Evolutionary conservation across 2,329 filamentous ascomycete species (phyloP).

Genomic region (Cytospora piceicola): DNA sequence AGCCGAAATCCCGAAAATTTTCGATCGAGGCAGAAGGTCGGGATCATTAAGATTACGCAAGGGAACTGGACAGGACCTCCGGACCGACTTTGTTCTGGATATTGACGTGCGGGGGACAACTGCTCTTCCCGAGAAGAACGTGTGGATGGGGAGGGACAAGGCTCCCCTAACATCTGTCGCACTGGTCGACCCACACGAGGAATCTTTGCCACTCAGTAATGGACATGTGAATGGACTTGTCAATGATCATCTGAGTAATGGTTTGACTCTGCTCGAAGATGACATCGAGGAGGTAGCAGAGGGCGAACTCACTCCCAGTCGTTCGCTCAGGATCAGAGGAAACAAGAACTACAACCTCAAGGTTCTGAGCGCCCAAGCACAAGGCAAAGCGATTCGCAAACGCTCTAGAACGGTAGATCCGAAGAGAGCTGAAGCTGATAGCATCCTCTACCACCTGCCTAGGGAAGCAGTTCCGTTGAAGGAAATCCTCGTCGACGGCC

Average conservation of each 20-base stretch:
- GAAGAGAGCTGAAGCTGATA: constrained; percentile 44
- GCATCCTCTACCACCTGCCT: constrained; percentile 51
- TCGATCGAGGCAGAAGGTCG: constrained; percentile 42
- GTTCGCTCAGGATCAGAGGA: constrained; percentile 53
- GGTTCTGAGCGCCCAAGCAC: constrained; percentile 59
- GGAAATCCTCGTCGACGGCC: constrained; percentile 38
- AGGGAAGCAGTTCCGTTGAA: constrained; percentile 52
- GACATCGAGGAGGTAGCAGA: constrained; percentile 51
- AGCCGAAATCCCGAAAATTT: constrained; percentile 48
- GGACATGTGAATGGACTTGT: constrained; percentile 40
- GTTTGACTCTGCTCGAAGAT: constrained; percentile 35
- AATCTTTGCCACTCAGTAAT: constrained; percentile 39
- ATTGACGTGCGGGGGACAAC: constrained; percentile 53
- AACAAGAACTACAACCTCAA: constrained; percentile 63
- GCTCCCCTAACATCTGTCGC: constrained; percentile 51
- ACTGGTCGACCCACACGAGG: constrained; percentile 45
- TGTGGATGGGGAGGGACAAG: constrained; percentile 41
- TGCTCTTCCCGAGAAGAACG: constrained; percentile 43
- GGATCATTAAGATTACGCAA: constrained; percentile 43
- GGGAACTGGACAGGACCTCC: constrained; percentile 36
- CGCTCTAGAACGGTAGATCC: constrained; percentile 33
- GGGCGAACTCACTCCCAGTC: constrained; percentile 55
- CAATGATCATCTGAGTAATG: constrained; percentile 33
- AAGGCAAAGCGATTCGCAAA: constrained; percentile 54
- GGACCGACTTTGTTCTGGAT: constrained; percentile 53